Conservation (phyloP, 768 basidiomycete species). For the Clitopilus hobsonii region DNA sequence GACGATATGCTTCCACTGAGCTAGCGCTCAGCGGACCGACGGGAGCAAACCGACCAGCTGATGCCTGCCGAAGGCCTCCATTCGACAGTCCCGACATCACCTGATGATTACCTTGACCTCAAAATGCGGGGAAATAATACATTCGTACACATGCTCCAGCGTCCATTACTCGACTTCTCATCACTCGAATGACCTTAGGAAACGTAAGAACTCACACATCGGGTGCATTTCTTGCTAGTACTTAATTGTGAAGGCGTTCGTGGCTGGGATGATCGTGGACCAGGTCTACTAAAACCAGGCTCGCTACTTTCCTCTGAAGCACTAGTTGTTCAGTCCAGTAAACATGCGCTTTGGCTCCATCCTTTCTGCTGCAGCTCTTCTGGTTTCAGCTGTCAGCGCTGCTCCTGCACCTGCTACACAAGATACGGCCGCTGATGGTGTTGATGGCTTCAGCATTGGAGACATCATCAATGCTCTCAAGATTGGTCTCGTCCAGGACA, state of each 20-base stretch:
- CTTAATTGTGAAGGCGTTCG: neutral
- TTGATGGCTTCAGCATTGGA: constrained; percentile 23
- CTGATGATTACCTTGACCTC: neutral
- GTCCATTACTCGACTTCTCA: neutral
- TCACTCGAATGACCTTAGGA: neutral
- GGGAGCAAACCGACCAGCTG: neutral
- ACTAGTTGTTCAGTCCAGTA: no score
- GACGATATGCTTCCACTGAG: neutral
- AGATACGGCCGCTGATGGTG: constrained; percentile 5
- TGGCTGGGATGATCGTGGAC: neutral
- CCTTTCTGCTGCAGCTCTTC: constrained; percentile 6
- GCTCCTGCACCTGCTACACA: constrained; percentile 11
- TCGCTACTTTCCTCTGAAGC: neutral
- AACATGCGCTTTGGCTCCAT: neutral
- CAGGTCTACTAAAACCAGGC: neutral
- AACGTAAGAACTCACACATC: neutral
- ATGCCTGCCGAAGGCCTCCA: neutral
- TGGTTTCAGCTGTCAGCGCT: constrained; percentile 20
- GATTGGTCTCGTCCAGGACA: constrained; percentile 34
- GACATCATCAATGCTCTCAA: constrained; percentile 34
- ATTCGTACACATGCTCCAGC: neutral
- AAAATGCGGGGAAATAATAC: neutral
- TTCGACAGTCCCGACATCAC: neutral
- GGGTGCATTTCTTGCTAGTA: neutral
- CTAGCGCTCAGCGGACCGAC: neutral